Evolutionary conservation across 1,139 yeast species (phyloP).

Genomic region (Suhomyces chickasaworum): DNA sequence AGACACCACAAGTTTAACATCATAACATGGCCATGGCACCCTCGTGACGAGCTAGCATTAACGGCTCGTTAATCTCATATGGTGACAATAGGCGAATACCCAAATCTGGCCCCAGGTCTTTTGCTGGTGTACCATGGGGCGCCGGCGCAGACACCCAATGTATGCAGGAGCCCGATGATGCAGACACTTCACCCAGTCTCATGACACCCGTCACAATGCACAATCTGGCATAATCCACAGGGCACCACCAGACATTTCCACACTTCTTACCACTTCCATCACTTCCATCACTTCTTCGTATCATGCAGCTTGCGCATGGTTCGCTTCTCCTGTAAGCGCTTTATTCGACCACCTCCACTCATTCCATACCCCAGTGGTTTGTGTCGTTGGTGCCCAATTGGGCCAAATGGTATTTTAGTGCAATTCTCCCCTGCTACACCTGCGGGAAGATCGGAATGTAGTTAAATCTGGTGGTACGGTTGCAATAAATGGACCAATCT

Average conservation of each 20-base stretch:
- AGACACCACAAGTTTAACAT: neutral
- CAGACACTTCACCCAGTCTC: neutral
- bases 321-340: neutral
- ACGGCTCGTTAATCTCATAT: constrained; percentile 4
- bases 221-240: no score
- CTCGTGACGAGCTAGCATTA: constrained; percentile 2
- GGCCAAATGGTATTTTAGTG: neutral
- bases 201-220: no score
- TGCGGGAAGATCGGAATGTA: constrained; percentile 3
- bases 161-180: neutral
- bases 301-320: no score
- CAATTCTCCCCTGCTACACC: constrained; percentile 4
- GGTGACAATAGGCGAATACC: constrained; percentile 1
- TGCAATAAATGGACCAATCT: neutral
- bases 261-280: no score
- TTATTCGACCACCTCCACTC: neutral
- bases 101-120: neutral
- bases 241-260: no score
- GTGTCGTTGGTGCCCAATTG: neutral
- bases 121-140: neutral
- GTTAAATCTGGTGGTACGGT: constrained; percentile 2
- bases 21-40: neutral
- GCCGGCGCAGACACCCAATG: neutral
- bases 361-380: neutral
- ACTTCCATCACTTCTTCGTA: no score